Evolutionary conservation across 805 yeast species (phyloP).

Genomic region (Candida takata): DNA sequence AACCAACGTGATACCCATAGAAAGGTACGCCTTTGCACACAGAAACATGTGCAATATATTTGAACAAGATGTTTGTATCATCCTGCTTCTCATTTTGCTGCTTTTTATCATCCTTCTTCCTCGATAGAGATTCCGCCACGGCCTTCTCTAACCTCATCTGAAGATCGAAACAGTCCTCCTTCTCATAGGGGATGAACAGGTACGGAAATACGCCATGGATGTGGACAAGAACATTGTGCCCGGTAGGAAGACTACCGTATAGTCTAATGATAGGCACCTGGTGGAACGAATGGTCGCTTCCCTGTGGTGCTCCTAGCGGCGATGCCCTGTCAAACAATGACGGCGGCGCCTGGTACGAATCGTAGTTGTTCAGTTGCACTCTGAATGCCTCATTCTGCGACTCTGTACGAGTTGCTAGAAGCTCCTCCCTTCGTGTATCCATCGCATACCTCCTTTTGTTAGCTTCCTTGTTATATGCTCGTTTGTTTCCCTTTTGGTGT

Average conservation of each 20-base stretch:
- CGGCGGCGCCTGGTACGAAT: conserved; percentile 57
- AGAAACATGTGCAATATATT: conserved; percentile 51
- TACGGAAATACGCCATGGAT: conserved; percentile 85
- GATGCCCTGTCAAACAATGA: conserved; percentile 40
- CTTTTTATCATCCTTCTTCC: conserved; percentile 8
- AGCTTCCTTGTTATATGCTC: too few relatives aligned
- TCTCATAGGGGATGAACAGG: conserved; percentile 57
- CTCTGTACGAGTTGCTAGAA: conserved; percentile 8
- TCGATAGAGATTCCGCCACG: conserved; percentile 33
- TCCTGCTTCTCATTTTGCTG: conserved; percentile 2
- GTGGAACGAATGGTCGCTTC: conserved; percentile 21
- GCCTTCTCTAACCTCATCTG: conserved; percentile 38
- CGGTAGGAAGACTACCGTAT: conserved; percentile 62
- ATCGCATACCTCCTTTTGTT: conserved; percentile 1
- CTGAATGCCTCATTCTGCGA: conserved; percentile 12
- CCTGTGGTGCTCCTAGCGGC: conserved; percentile 20
- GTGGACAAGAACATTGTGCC: conserved; percentile 58
- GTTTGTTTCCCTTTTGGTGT: too few relatives aligned
- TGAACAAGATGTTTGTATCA: conserved; percentile 16
- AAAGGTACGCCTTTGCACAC: conserved; percentile 72
- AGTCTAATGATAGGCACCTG: conserved; percentile 73
- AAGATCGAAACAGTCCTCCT: conserved; percentile 34
- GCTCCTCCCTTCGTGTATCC: conserved; percentile 7
- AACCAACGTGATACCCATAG: conserved; percentile 74
- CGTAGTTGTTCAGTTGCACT: conserved; percentile 57